Evolutionary conservation across 2,329 filamentous ascomycete genomes (phyloP).

Genomic region (Exophiala viscosa): DNA sequence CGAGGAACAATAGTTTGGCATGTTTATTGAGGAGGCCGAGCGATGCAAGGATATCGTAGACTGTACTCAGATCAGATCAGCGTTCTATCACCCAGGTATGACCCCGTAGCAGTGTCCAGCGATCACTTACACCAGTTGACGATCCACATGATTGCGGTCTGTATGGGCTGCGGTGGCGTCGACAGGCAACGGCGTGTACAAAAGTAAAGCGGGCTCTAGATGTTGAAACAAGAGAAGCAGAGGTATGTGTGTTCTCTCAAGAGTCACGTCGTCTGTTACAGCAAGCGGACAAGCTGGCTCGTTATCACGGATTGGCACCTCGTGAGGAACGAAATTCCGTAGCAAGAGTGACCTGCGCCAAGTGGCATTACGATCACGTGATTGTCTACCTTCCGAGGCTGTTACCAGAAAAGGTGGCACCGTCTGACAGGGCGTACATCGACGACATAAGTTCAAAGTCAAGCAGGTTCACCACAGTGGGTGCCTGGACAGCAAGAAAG

Average conservation of each 20-base stretch:
- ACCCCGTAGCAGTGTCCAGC: neutral
- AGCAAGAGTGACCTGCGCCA: too few species aligned
- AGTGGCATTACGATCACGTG: too few species aligned
- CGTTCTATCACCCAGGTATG: slow-evolving; percentile 2
- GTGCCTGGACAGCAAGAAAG: neutral
- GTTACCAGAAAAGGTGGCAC: neutral
- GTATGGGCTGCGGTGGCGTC: neutral
- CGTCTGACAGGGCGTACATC: neutral
- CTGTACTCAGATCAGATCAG: slow-evolving; percentile 41
- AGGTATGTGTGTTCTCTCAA: too few species aligned
- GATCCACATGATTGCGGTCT: slow-evolving; percentile 68
- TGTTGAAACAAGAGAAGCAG: too few species aligned
- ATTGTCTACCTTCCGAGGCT: too few species aligned
- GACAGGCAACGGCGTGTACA: neutral
- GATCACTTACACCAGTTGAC: slow-evolving; percentile 82
- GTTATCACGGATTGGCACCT: too few species aligned
- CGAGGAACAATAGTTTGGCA: slow-evolving; percentile 89
- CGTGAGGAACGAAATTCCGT: too few species aligned
- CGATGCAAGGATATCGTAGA: slow-evolving; percentile 85
- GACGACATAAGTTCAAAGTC: too few species aligned
- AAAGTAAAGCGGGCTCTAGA: neutral
- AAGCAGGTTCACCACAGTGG: too few species aligned
- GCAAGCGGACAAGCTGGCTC: neutral
- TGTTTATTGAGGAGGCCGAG: slow-evolving; percentile 92
- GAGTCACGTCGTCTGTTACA: too few species aligned